Conservation (phyloP, 2,329 filamentous ascomycete genomes). For the Fusarium austroafricanum region DNA sequence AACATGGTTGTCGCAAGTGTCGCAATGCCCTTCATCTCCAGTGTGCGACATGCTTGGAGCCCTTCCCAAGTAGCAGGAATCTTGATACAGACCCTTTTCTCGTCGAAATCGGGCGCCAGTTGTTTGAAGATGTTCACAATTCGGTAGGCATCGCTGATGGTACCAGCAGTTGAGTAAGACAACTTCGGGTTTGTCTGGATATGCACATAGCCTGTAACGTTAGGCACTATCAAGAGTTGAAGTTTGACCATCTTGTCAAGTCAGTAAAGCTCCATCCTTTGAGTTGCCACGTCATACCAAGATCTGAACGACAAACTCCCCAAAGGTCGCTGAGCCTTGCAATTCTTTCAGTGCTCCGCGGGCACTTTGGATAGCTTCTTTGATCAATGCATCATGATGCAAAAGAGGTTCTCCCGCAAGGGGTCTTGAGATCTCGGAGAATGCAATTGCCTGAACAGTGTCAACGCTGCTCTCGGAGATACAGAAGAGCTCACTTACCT, state of each 20-base stretch:
- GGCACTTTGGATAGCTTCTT: slow-evolving; percentile 44
- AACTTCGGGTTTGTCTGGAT: slow-evolving; percentile 70
- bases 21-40: slow-evolving; percentile 65
- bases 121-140: slow-evolving; percentile 52
- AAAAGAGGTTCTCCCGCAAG: slow-evolving; percentile 34
- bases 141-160: slow-evolving; percentile 61
- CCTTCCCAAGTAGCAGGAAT: slow-evolving; percentile 73
- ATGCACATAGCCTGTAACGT: slow-evolving; percentile 65
- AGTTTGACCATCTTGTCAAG: slow-evolving; percentile 64
- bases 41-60: slow-evolving; percentile 65
- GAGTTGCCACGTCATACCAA: slow-evolving; percentile 53
- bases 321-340: slow-evolving; percentile 43
- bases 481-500: slow-evolving; percentile 29
- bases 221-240: slow-evolving; percentile 61
- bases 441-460: slow-evolving; percentile 50
- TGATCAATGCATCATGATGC: slow-evolving; percentile 47
- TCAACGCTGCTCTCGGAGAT: not conserved
- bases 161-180: slow-evolving; percentile 62
- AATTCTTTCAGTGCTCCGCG: slow-evolving; percentile 25
- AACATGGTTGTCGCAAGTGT: slow-evolving; percentile 74
- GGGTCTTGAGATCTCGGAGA: slow-evolving; percentile 47
- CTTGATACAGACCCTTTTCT: slow-evolving; percentile 69
- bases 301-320: slow-evolving; percentile 67
- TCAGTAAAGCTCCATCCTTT: not conserved
- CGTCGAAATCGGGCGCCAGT: slow-evolving; percentile 51